Conservation (phyloP, 352 stramenopile genomes). For the Pythium coloratum region DNA sequence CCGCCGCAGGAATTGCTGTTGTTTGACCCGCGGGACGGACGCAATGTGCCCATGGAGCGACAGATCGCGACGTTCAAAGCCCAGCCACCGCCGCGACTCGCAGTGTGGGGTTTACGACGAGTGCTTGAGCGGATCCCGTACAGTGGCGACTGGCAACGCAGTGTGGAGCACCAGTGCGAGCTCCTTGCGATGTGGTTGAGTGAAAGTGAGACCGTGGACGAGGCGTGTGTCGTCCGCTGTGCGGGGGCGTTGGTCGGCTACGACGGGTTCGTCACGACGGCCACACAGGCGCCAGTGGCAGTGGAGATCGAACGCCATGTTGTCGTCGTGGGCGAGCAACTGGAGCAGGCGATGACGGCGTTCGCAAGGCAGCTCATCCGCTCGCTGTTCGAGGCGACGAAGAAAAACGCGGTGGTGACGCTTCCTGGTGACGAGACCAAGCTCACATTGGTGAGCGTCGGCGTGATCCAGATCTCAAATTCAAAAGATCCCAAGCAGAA, state of each 20-base stretch:
- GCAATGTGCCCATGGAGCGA: background rate
- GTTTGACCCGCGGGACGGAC: slow-evolving; percentile 8
- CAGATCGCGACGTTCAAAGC: slow-evolving; percentile 24
- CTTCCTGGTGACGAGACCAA: slow-evolving; percentile 2
- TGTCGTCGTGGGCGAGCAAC: slow-evolving; percentile 33
- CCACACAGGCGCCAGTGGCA: background rate
- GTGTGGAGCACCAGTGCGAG: background rate
- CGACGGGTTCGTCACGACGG: slow-evolving; percentile 4
- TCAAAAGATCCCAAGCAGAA: slow-evolving; percentile 17
- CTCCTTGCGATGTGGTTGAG: slow-evolving; percentile 1
- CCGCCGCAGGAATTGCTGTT: slow-evolving; percentile 4
- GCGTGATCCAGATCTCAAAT: slow-evolving; percentile 14
- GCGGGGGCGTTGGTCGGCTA: slow-evolving; percentile 15
- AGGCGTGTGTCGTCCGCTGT: slow-evolving; percentile 15
- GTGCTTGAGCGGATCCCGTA: slow-evolving; percentile 17
- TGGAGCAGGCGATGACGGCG: slow-evolving; percentile 49
- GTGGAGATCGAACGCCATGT: slow-evolving; percentile 42
- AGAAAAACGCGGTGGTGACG: slow-evolving; percentile 7
- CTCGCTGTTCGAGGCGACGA: slow-evolving; percentile 35
- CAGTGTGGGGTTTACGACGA: slow-evolving; percentile 13
- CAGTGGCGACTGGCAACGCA: slow-evolving; percentile 9
- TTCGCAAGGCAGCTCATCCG: slow-evolving; percentile 54
- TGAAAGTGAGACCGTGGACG: slow-evolving; percentile 15
- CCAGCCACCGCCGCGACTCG: background rate
- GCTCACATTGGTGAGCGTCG: slow-evolving; percentile 12